Base-by-base conservation (phyloP, 2,329 filamentous ascomycete species). In the Talaromyces sp. region DNA sequence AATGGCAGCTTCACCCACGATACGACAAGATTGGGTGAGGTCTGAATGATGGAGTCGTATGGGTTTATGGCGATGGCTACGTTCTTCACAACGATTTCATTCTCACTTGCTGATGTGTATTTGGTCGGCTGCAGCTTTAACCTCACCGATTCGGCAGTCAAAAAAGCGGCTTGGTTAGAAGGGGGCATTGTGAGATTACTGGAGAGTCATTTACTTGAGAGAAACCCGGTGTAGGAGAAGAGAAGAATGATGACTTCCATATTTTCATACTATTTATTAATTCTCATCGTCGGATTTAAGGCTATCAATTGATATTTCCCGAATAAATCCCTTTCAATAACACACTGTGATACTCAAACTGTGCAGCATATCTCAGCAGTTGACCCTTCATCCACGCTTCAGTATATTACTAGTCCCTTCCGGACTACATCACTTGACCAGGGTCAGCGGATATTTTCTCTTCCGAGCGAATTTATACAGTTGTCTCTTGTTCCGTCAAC, bases 31-130 rank as follows among this genome's bases (percentile, higher is more conserved):
- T 45, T 47, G 13, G 62, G 65, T 0, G 31, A 54, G 45, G 70
- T 72, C 49, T 79, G 75, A 27, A 79, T 72, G 8, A 70, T 70
- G 51, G 69, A 74, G 66, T 83, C 80, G 8, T 74, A 59, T 2
- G 72, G 70, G 60, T 74, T 74, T 64, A 74, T 70, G 10, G 71
- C 71, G 10, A 72, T 61, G 13, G 72, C 73, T 8, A 62, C 47
- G 51, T 71, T 74, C 31, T 67, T 69, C 47, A 75, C 58, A 1
- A 73, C 38, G 15, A 74, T 65, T 61, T 61, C 56, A n/a, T 59
- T 56, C 2, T 58, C 34, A 2, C 53, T 8, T 8, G 56, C 38
- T 13, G 38, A 40, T 40, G 38, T 40, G 38, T 40, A 40, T 13
- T 40, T 40, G 38, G 38, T 40, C 38, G 38, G 38, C 38, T 40